These are phyloP conservation scores for Echria macrotheca DNA, from an alignment of 495 filamentous ascomycete genomes.

Conservation along the genomic window DNA sequence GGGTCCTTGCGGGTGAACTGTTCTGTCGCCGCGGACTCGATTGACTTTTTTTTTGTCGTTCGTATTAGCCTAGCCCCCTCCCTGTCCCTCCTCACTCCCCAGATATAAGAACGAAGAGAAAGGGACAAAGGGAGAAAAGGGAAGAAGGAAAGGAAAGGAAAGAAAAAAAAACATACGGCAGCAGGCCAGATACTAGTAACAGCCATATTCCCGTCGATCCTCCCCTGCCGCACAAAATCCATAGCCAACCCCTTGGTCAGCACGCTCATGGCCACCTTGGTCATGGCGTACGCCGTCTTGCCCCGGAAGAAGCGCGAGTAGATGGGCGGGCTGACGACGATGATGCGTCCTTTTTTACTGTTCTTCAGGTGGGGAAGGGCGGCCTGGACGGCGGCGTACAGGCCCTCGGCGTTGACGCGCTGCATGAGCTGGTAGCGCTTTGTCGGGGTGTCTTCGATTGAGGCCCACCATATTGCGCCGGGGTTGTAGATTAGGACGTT, in stretches of 20 bases:
- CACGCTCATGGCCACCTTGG: slow-evolving; percentile 81
- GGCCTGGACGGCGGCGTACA: slow-evolving; percentile 64
- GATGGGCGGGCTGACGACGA: slow-evolving; percentile 82
- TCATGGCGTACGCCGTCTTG: slow-evolving; percentile 84
- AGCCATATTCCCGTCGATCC: slow-evolving; percentile 60
- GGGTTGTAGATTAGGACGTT: slow-evolving; percentile 79
- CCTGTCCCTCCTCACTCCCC: not conserved
- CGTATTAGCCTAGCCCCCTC: not conserved
- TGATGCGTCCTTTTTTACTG: slow-evolving; percentile 52
- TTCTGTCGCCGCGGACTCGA: slow-evolving; percentile 69
- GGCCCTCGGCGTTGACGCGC: slow-evolving; percentile 69
- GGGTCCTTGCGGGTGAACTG: slow-evolving; percentile 39
- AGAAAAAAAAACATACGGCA: slow-evolving; percentile 42
- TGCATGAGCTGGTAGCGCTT: slow-evolving; percentile 83
- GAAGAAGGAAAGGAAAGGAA: not conserved
- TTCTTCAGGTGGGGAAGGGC: slow-evolving; percentile 51
- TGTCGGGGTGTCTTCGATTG: slow-evolving; percentile 65
- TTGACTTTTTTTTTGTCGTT: slow-evolving; percentile 47
- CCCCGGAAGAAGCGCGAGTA: slow-evolving; percentile 80
- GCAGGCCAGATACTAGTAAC: slow-evolving; percentile 83
- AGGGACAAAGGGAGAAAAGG: too few relatives aligned
- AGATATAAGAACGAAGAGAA: too few relatives aligned
- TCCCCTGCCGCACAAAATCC: slow-evolving; percentile 68
- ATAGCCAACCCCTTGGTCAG: slow-evolving; percentile 76
- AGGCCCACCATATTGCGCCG: slow-evolving; percentile 83